A percentile compares a stretch with the other conserved stretches of the same genome.
phyloP scores from a whole-genome alignment of 2,329 filamentous ascomycete genomes.

The Plenodomus tracheiphilus region DNA sequence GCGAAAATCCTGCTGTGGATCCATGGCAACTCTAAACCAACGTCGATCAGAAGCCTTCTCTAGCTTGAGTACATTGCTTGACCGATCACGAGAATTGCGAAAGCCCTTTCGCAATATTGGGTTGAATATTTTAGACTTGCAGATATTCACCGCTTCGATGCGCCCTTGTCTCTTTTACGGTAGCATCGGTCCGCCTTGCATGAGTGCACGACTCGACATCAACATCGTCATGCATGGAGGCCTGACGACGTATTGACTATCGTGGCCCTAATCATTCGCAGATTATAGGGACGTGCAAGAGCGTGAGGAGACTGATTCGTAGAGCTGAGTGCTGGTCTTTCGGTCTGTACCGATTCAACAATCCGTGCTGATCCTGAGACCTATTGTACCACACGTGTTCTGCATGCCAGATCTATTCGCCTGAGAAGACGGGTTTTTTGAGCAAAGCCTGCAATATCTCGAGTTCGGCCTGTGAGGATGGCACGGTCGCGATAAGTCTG shows the following conservation, averaged over 20 bases:
- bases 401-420: too few species aligned
- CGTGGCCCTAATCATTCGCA: background rate
- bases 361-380: too few species aligned
- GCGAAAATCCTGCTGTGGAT: slow-evolving; percentile 14
- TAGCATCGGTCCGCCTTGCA: background rate
- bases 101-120: background rate
- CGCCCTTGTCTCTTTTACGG: slow-evolving; percentile 6
- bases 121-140: background rate
- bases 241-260: background rate
- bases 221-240: background rate
- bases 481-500: too few species aligned
- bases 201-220: background rate
- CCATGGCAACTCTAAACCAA: slow-evolving; percentile 24
- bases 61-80: background rate
- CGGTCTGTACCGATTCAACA: too few species aligned
- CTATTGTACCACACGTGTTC: too few species aligned
- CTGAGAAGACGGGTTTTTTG: too few species aligned
- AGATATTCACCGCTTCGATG: slow-evolving; percentile 5
- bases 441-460: too few species aligned
- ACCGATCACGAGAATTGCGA: background rate
- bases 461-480: too few species aligned
- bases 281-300: background rate
- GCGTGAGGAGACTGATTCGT: background rate
- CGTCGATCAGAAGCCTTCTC: slow-evolving; percentile 6
- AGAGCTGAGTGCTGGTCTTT: too few species aligned